Evolutionary conservation across 108 stramenopile species (phyloP).

Genomic region (Skeletonema grethae): DNA sequence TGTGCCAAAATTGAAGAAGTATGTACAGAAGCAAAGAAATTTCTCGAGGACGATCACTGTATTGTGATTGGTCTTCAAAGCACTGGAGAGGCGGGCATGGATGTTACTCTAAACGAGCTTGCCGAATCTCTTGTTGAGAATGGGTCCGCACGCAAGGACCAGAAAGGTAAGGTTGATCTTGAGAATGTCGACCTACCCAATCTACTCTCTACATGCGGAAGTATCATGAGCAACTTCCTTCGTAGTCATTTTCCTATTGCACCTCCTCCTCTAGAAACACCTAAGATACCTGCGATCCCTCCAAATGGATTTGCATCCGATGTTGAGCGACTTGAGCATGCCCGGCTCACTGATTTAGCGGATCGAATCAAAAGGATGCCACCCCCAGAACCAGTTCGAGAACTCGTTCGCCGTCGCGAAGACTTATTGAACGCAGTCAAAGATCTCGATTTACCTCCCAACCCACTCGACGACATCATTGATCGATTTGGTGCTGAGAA

Average conservation of each 20-base stretch:
- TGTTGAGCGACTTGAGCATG: constrained; percentile 30
- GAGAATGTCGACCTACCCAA: constrained; percentile 35
- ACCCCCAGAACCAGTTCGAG: constrained; percentile 50
- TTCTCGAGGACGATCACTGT: constrained; percentile 51
- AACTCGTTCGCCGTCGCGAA: constrained; percentile 38
- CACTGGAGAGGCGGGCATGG: constrained; percentile 78
- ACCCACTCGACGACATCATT: constrained; percentile 74
- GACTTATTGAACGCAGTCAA: constrained; percentile 28
- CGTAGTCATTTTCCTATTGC: constrained; percentile 57
- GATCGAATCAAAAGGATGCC: constrained; percentile 40
- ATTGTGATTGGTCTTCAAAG: constrained; percentile 83
- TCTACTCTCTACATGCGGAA: constrained; percentile 46
- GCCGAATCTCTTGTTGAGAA: constrained; percentile 24
- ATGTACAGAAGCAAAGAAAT: constrained; percentile 50
- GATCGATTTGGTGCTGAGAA: constrained; percentile 61
- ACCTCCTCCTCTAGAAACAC: constrained; percentile 41
- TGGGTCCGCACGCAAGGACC: constrained; percentile 1
- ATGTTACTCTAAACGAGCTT: constrained; percentile 46
- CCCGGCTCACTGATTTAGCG: constrained; percentile 24
- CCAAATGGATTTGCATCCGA: constrained; percentile 35
- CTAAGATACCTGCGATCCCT: constrained; percentile 43
- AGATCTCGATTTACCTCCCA: constrained; percentile 58
- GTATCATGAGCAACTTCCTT: constrained; percentile 49
- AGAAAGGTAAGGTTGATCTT: constrained; percentile 24
- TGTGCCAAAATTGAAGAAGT: constrained; percentile 74